A percentile compares a stretch with the other conserved stretches of the same genome.
Conservation (phyloP, 352 stramenopile species). For the Pythium aphanidermatum region DNA sequence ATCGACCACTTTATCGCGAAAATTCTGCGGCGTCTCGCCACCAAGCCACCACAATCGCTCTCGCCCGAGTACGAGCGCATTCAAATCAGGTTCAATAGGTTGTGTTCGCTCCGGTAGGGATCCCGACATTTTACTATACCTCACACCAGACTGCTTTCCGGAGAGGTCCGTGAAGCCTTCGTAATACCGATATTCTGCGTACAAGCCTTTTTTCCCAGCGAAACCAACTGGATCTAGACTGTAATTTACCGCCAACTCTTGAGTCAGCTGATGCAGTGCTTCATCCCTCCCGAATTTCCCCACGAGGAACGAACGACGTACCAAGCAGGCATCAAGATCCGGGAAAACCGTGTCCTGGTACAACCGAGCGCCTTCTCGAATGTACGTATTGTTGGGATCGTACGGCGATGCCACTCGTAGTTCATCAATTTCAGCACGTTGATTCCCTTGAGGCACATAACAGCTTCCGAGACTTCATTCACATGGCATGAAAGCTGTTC, state of each 20-base stretch:
- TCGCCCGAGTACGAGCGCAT: constrained; percentile 12
- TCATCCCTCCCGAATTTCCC: constrained; percentile 6
- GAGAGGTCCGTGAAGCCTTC: constrained; percentile 19
- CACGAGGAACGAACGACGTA: constrained; percentile 5
- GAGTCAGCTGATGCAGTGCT: constrained; percentile 4
- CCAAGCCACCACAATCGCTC: constrained; percentile 15
- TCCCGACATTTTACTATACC: constrained; percentile 15
- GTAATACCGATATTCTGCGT: constrained; percentile 7
- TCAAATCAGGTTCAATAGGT: constrained; percentile 9
- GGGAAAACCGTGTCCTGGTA: constrained; percentile 14
- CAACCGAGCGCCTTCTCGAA: constrained; percentile 1
- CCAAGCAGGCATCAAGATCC: constrained; percentile 13
- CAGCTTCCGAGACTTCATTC: constrained; percentile 6
- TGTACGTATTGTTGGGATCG: constrained; percentile 9
- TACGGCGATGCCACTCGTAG: constrained; percentile 16
- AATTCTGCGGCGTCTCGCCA: constrained; percentile 1
- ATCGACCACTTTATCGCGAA: not conserved
- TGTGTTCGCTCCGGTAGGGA: constrained; percentile 14
- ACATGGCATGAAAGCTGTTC: constrained; percentile 6
- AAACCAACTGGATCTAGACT: constrained; percentile 8
- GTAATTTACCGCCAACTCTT: constrained; percentile 16
- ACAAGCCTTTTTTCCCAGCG: constrained; percentile 13
- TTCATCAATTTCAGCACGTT: constrained; percentile 16
- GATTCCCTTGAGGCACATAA: constrained; percentile 20
- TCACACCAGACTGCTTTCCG: constrained; percentile 12